phyloP scores from a whole-genome alignment of 805 yeast genomes.

The Saccharomycopsis guyanensis region DNA sequence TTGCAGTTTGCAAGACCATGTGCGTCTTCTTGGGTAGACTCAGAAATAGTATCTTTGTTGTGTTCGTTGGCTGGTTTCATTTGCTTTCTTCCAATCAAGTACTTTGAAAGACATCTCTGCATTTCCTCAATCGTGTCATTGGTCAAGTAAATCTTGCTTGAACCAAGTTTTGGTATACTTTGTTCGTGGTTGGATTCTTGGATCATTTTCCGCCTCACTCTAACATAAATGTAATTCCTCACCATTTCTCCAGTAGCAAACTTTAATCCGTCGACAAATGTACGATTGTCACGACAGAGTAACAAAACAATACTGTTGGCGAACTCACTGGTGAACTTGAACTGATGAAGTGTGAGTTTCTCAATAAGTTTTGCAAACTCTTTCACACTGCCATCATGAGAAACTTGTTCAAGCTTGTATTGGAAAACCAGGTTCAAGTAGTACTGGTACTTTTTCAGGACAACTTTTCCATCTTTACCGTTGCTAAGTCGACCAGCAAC shows the following conservation, averaged over 20 bases:
- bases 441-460: not conserved
- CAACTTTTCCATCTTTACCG: not conserved
- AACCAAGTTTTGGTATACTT: not conserved
- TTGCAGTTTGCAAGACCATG: too few species aligned
- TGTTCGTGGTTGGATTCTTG: not conserved
- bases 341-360: not conserved
- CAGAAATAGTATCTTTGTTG: too few species aligned
- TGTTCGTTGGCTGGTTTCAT: too few species aligned
- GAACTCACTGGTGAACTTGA: not conserved
- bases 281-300: not conserved
- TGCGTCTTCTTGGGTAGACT: too few species aligned
- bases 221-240: not conserved
- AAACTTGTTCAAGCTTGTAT: not conserved
- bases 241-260: not conserved
- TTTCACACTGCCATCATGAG: not conserved
- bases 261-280: not conserved
- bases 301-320: not conserved
- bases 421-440: not conserved
- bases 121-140: not conserved
- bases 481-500: not conserved
- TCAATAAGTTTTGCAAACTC: not conserved
- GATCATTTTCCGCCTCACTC: not conserved
- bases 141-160: not conserved
- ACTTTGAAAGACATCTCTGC: not conserved
- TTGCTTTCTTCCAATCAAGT: too few species aligned